These are phyloP conservation scores for Tirmania nivea DNA, from an alignment of 495 filamentous ascomycete species.

Conservation along the genomic window DNA sequence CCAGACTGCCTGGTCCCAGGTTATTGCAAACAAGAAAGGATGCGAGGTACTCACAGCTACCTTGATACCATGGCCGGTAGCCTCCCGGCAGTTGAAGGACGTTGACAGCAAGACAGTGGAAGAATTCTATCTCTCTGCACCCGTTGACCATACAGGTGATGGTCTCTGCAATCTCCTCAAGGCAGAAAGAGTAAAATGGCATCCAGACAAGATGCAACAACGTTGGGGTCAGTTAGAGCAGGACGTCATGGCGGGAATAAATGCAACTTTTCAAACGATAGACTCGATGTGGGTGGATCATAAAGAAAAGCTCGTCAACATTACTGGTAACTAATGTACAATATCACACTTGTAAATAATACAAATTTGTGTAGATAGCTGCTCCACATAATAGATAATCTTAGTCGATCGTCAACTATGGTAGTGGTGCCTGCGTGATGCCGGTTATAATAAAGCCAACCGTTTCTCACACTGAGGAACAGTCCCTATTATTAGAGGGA, in stretches of 20 bases:
- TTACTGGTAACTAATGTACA: too few relatives aligned
- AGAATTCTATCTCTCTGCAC: conserved; percentile 37
- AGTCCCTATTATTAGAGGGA: too few relatives aligned
- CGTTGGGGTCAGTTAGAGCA: conserved; percentile 51
- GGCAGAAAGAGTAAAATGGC: conserved; percentile 75
- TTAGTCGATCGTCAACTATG: too few relatives aligned
- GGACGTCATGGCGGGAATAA: conserved; percentile 52
- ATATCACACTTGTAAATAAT: too few relatives aligned
- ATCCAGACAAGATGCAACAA: conserved; percentile 97
- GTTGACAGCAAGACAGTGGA: conserved; percentile 39
- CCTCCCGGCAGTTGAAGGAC: conserved; percentile 37
- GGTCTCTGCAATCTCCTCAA: conserved; percentile 44
- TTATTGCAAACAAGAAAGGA: conserved; percentile 25
- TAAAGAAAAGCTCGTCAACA: not conserved
- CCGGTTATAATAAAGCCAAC: too few relatives aligned
- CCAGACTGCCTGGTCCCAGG: conserved; percentile 33
- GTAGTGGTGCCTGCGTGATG: too few relatives aligned
- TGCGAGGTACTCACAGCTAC: conserved; percentile 7
- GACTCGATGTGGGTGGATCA: conserved; percentile 52
- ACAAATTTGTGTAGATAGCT: too few relatives aligned
- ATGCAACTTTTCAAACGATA: conserved; percentile 76
- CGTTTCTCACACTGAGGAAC: too few relatives aligned
- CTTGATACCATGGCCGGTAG: conserved; percentile 59
- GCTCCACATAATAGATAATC: too few relatives aligned
- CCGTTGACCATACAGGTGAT: conserved; percentile 10